These are phyloP conservation scores for Drosera capensis DNA, from an alignment of 148 eudicot species.

Conservation along the genomic window DNA sequence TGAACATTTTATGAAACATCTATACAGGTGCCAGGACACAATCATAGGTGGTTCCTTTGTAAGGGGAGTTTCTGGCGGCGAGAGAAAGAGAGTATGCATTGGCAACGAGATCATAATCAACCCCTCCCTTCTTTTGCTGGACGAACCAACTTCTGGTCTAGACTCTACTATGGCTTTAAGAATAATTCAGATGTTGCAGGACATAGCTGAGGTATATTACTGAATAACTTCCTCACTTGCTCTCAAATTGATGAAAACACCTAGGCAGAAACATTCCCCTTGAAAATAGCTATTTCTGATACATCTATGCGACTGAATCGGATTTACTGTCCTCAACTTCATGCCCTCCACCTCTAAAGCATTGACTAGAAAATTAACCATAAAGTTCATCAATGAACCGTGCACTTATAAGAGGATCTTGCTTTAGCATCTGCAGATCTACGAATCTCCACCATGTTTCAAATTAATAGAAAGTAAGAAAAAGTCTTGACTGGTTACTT, in stretches of 20 bases:
- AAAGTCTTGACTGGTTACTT: background rate
- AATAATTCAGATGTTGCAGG: constrained; percentile 34
- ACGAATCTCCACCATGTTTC: too few species aligned
- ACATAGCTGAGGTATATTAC: constrained; percentile 32
- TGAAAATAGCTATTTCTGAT: background rate
- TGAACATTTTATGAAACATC: background rate
- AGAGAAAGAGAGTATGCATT: constrained; percentile 50
- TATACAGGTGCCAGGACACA: constrained; percentile 44
- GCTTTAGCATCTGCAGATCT: too few species aligned
- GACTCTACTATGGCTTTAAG: constrained; percentile 55
- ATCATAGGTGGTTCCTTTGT: constrained; percentile 62
- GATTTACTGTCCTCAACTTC: too few species aligned
- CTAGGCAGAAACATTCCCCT: background rate
- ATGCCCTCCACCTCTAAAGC: too few species aligned
- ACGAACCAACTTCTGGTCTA: constrained; percentile 59
- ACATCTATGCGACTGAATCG: too few species aligned
- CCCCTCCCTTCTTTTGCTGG: constrained; percentile 50
- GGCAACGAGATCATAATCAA: constrained; percentile 49
- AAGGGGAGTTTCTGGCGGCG: constrained; percentile 59
- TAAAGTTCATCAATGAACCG: too few species aligned
- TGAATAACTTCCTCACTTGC: background rate
- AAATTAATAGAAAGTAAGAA: background rate
- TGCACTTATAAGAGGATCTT: too few species aligned
- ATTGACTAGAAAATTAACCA: too few species aligned
- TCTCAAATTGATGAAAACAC: background rate